phyloP scores from a whole-genome alignment of 441 rosid genomes.

The Pelargonium myrrhifolium region DNA sequence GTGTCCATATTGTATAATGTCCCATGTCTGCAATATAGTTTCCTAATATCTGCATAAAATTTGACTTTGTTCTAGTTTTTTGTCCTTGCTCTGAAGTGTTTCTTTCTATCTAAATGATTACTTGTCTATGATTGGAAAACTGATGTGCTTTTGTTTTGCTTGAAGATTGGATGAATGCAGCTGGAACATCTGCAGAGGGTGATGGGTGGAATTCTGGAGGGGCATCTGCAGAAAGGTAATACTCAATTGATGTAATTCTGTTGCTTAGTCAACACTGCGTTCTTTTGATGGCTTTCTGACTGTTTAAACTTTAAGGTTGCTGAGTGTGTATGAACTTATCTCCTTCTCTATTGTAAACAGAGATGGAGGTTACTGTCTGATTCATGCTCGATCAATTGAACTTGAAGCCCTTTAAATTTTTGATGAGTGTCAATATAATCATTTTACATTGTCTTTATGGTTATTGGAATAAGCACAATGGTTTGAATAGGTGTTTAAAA shows the following conservation, averaged over 20 bases:
- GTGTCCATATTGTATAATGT: too few relatives aligned
- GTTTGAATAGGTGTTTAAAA: background rate
- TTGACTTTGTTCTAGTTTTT: background rate
- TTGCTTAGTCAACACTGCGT: background rate
- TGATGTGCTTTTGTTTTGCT: conserved; percentile 15
- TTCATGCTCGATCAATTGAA: too few relatives aligned
- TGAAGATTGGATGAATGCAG: conserved; percentile 53
- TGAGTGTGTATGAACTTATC: background rate
- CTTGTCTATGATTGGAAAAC: conserved; percentile 17
- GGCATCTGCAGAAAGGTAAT: conserved; percentile 46
- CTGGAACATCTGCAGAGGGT: conserved; percentile 54
- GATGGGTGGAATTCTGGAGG: conserved; percentile 57
- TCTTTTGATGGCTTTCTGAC: background rate
- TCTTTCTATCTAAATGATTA: background rate
- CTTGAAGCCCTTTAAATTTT: too few relatives aligned
- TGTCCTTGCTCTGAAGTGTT: background rate
- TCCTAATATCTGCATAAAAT: background rate
- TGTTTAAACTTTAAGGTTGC: background rate
- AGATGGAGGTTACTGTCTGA: background rate
- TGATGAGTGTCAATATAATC: too few relatives aligned
- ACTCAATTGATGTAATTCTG: background rate
- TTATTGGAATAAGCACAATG: background rate
- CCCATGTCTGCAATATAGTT: background rate
- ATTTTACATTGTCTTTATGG: background rate
- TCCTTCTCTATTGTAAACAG: background rate